phyloP scores from a whole-genome alignment of 495 filamentous ascomycete genomes.

The Pyrenula aspistea region DNA sequence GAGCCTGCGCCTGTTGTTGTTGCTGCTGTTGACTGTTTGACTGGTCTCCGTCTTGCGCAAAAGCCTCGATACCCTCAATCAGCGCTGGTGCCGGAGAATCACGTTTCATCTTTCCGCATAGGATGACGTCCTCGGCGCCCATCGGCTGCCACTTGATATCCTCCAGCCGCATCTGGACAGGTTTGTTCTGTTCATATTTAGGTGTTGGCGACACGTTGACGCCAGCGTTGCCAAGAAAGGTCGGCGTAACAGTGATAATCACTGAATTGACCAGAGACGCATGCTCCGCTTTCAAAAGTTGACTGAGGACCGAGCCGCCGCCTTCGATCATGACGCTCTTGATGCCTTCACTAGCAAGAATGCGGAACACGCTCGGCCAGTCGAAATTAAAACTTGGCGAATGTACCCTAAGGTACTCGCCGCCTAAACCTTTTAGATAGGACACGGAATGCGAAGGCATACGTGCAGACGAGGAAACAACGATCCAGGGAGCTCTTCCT shows the following conservation, averaged over 20 bases:
- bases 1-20: neutral
- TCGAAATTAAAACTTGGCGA: constrained; percentile 27
- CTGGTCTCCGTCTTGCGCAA: neutral
- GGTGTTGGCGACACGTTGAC: constrained; percentile 56
- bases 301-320: constrained; percentile 65
- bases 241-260: constrained; percentile 75
- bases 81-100: neutral
- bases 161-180: constrained; percentile 46
- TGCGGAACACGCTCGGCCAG: constrained; percentile 53
- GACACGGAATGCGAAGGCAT: constrained; percentile 31
- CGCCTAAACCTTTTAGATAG: constrained; percentile 36
- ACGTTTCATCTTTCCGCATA: constrained; percentile 48
- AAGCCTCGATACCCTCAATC: neutral
- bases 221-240: constrained; percentile 68
- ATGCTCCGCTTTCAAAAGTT: constrained; percentile 51
- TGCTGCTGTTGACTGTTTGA: neutral
- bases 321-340: constrained; percentile 84
- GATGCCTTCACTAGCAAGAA: constrained; percentile 46
- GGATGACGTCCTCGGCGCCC: constrained; percentile 63
- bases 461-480: constrained; percentile 41
- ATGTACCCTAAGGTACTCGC: constrained; percentile 31
- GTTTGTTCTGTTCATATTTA: constrained; percentile 33
- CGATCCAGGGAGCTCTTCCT: constrained; percentile 61
- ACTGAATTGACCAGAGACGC: constrained; percentile 56
- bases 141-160: constrained; percentile 61